Base-by-base conservation (phyloP, 441 rosid species). In the Adansonia rubrostipa region DNA sequence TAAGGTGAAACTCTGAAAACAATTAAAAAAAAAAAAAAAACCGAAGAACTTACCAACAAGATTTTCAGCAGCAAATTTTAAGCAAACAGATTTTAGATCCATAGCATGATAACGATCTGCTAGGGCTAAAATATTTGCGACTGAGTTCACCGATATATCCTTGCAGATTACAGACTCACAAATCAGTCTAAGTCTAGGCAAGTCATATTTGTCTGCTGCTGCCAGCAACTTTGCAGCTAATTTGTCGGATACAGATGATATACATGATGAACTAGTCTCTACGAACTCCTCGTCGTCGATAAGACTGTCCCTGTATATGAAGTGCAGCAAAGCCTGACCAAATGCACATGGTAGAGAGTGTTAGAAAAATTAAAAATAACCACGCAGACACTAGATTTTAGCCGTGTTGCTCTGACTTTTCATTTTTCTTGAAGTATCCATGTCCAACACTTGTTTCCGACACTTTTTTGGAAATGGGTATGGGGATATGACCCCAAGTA, bases 141-240 rank as follows among this genome's bases (percentile, higher is more conserved):
- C 95, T 0, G 91, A 84, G 50, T 87, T 87, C 82, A 91, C 90
- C 3, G 93, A 80, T 77, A 88, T 89, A 78, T 81, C 87, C 77
- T 91, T 89, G 88, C 95, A 91, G 71, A 91, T 89, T 44, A 83
- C 87, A 50, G 95, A 88, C 83, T 91, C 95, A 65, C 93, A 91
- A 85, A 91, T 86, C 76, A 91, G 80, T 79, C 89, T 86, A 24
- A 91, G 88, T 73, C 95, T 84, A 73, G 95, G 93, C 82, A 91
- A 84, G 76, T 80, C 79, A 82, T 89, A 91, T 82, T 82, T 89
- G 79, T 89, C 92, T 54, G 95, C 92, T 0, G 92, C 93, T 79
- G 89, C 93, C 71, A 91, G 82, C 71, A 91, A 78, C 83, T 91
- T 91, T 54, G 86, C 86, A 70, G 86, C 89, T 66, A 88, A 84